These are phyloP conservation scores for Talaromyces islandicus DNA, from an alignment of 2,329 filamentous ascomycete genomes.

Conservation along the genomic window DNA sequence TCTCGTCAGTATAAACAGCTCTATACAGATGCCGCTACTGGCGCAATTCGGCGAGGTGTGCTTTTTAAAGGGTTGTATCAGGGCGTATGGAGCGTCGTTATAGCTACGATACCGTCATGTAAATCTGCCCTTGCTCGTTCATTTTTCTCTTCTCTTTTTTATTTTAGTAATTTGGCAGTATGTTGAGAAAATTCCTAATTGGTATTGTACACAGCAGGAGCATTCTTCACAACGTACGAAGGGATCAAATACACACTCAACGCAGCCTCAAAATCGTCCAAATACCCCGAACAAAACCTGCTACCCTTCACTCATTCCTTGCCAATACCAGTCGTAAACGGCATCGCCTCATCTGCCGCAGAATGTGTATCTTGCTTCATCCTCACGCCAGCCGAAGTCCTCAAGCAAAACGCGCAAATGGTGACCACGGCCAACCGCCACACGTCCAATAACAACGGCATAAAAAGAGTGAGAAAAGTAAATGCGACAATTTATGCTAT, in stretches of 20 bases:
- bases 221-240: slow-evolving; percentile 90
- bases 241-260: slow-evolving; percentile 61
- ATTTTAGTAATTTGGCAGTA: background rate
- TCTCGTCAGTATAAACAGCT: slow-evolving; percentile 66
- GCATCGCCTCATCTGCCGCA: slow-evolving; percentile 65
- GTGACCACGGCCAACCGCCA: slow-evolving; percentile 34
- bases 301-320: slow-evolving; percentile 38
- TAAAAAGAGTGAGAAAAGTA: slow-evolving; percentile 12
- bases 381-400: slow-evolving; percentile 79
- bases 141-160: background rate
- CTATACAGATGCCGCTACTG: slow-evolving; percentile 55
- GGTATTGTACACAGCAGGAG: slow-evolving; percentile 53
- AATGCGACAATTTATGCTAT: slow-evolving; percentile 53
- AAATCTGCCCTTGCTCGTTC: slow-evolving; percentile 6
- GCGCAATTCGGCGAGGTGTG: slow-evolving; percentile 48
- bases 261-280: slow-evolving; percentile 23
- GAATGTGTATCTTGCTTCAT: slow-evolving; percentile 83
- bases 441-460: background rate
- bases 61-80: slow-evolving; percentile 76
- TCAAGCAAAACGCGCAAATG: slow-evolving; percentile 94
- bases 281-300: background rate
- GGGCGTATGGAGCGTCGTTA: slow-evolving; percentile 75
- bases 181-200: background rate
- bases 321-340: slow-evolving; percentile 65
- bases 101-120: slow-evolving; percentile 87